phyloP scores from a whole-genome alignment of 2,329 filamentous ascomycete species.

The Incumbomyces lentus region DNA sequence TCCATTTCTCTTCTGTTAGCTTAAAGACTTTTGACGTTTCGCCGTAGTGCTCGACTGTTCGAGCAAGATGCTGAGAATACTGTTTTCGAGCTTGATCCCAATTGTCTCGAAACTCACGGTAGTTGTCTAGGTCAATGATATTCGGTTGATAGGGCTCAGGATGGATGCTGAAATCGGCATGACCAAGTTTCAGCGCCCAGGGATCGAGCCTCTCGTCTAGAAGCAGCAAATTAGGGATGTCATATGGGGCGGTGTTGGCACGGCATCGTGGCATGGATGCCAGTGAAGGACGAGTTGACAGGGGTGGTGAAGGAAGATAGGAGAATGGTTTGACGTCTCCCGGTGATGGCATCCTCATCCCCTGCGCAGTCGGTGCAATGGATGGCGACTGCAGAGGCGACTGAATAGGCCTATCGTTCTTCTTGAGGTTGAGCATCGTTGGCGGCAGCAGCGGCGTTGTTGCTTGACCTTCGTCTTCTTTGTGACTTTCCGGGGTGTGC shows the following conservation, averaged over 20 bases:
- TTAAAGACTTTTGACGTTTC: constrained; percentile 79
- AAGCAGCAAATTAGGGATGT: constrained; percentile 55
- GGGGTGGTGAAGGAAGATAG: constrained; percentile 54
- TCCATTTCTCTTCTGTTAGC: constrained; percentile 82
- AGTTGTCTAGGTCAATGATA: constrained; percentile 47
- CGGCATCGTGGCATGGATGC: constrained; percentile 55
- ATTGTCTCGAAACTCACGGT: constrained; percentile 59
- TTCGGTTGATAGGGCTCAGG: constrained; percentile 70
- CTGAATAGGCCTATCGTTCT: constrained; percentile 48
- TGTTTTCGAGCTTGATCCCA: constrained; percentile 78
- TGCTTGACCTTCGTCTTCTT: constrained; percentile 54
- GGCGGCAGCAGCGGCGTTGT: constrained; percentile 80
- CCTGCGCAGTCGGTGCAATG: constrained; percentile 50
- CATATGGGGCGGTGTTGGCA: constrained; percentile 39
- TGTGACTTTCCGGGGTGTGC: constrained; percentile 38
- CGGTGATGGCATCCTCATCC: constrained; percentile 34
- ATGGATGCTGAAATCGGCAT: constrained; percentile 84
- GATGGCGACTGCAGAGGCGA: constrained; percentile 83
- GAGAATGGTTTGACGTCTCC: constrained; percentile 39
- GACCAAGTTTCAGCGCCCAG: constrained; percentile 77
- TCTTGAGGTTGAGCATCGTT: constrained; percentile 52
- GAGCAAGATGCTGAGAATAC: constrained; percentile 79
- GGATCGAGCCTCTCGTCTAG: constrained; percentile 56
- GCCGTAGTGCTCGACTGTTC: constrained; percentile 83
- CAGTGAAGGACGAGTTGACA: constrained; percentile 67